Evolutionary conservation across 345 rosid species (phyloP).

Genomic region (Salix koriyanagi): DNA sequence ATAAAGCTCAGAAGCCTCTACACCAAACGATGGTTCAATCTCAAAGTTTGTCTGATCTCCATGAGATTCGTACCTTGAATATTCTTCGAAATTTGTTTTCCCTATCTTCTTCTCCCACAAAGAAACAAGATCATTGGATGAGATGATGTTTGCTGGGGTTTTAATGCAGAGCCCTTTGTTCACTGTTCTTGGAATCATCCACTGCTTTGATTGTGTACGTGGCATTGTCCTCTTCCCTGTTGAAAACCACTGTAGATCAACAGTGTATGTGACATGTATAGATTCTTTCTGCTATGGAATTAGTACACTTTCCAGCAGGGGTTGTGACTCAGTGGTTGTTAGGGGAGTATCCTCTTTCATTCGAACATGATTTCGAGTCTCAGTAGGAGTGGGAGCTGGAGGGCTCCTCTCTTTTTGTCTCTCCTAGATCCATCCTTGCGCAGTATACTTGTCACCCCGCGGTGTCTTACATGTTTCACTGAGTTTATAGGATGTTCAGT

Average conservation of each 20-base stretch:
- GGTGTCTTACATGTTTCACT: no score
- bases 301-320: no score
- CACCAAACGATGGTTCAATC: slow-evolving; percentile 61
- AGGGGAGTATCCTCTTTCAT: no score
- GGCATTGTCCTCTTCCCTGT: slow-evolving; percentile 52
- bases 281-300: no score
- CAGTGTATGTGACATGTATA: no score
- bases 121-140: slow-evolving; percentile 53
- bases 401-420: no score
- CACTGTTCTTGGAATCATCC: slow-evolving; percentile 53
- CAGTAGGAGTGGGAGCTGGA: no score
- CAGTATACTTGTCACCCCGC: no score
- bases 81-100: slow-evolving; percentile 47
- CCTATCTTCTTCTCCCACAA: slow-evolving; percentile 69
- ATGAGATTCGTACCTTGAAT: slow-evolving; percentile 38
- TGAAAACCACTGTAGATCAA: slow-evolving; percentile 39
- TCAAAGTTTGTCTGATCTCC: slow-evolving; percentile 57
- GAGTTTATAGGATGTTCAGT: no score
- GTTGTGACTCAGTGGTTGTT: no score
- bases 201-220: slow-evolving; percentile 47
- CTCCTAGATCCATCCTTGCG: no score
- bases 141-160: slow-evolving; percentile 49
- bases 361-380: no score
- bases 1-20: slow-evolving; percentile 80
- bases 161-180: slow-evolving; percentile 53